Percentiles rank a stretch among this genome's conserved stretches.
Evolutionary conservation across 176 grass and related monocot species (phyloP).

Genomic region (Alopecurus myosuroides): DNA sequence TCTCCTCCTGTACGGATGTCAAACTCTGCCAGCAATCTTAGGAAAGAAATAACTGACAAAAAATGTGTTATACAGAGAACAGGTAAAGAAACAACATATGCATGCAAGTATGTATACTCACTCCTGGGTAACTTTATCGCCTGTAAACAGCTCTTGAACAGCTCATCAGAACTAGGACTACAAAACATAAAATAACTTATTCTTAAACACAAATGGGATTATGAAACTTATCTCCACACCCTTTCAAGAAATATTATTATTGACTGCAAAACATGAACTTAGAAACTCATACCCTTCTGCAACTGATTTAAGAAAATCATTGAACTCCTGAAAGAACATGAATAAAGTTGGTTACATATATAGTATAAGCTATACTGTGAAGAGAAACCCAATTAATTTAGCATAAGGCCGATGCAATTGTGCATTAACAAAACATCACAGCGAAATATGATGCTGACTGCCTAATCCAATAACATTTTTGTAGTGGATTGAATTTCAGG

Average conservation of each 20-base stretch:
- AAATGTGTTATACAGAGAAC: background rate
- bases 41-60: slow-evolving; percentile 22
- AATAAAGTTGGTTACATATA: too few relatives aligned
- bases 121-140: slow-evolving; percentile 6
- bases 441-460: too few relatives aligned
- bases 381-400: too few relatives aligned
- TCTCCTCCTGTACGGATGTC: background rate
- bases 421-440: too few relatives aligned
- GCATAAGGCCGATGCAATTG: too few relatives aligned
- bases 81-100: slow-evolving; percentile 16
- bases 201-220: background rate
- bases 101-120: slow-evolving; percentile 21
- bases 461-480: too few relatives aligned
- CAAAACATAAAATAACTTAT: too few relatives aligned
- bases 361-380: too few relatives aligned
- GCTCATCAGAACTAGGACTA: background rate
- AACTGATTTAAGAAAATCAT: slow-evolving; percentile 4
- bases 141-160: slow-evolving; percentile 7
- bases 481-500: too few relatives aligned
- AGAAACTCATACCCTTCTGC: slow-evolving; percentile 2
- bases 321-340: too few relatives aligned
- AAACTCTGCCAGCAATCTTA: slow-evolving; percentile 25
- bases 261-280: background rate
- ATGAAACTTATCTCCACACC: background rate
- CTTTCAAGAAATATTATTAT: background rate